Evolutionary conservation across 2,329 filamentous ascomycete species (phyloP).

Genomic region (Penicillium concentricum): DNA sequence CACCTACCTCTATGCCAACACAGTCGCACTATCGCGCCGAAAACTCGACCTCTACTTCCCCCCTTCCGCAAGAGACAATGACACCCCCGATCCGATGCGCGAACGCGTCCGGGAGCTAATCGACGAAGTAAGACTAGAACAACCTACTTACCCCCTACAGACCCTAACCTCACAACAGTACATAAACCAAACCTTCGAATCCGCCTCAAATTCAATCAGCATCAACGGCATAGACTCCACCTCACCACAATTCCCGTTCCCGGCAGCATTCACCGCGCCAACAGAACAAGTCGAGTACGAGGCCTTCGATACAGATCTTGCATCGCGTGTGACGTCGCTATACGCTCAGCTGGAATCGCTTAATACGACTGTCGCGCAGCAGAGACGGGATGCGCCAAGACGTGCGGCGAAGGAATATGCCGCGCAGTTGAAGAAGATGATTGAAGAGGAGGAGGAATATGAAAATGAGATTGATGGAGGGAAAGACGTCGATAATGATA

Average conservation of each 20-base stretch:
- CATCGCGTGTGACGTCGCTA: slow-evolving; percentile 43
- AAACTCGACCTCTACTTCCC: slow-evolving; percentile 52
- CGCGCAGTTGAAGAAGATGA: slow-evolving; percentile 32
- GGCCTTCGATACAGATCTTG: slow-evolving; percentile 45
- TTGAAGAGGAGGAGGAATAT: slow-evolving; percentile 49
- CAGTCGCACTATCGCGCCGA: slow-evolving; percentile 44
- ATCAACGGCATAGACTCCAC: slow-evolving; percentile 49
- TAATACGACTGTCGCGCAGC: slow-evolving; percentile 47
- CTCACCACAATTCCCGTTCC: slow-evolving; percentile 32
- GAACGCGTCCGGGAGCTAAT: slow-evolving; percentile 43
- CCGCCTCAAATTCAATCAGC: slow-evolving; percentile 45
- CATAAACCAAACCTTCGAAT: slow-evolving; percentile 45
- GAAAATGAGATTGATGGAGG: slow-evolving; percentile 60
- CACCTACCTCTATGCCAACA: slow-evolving; percentile 49
- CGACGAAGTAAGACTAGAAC: slow-evolving; percentile 34
- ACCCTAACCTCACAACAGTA: slow-evolving; percentile 31
- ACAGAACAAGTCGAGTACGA: slow-evolving; percentile 49
- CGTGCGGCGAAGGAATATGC: slow-evolving; percentile 42
- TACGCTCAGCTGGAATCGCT: slow-evolving; percentile 50
- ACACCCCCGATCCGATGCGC: slow-evolving; percentile 44
- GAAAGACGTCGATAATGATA: slow-evolving; percentile 37
- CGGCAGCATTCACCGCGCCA: slow-evolving; percentile 34
- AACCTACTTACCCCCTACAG: no score
- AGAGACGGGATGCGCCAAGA: slow-evolving; percentile 46
- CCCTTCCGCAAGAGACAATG: slow-evolving; percentile 41